These are phyloP conservation scores for Debaryomyces sp. DNA, from an alignment of 1,139 yeast species.

Conservation along the genomic window DNA sequence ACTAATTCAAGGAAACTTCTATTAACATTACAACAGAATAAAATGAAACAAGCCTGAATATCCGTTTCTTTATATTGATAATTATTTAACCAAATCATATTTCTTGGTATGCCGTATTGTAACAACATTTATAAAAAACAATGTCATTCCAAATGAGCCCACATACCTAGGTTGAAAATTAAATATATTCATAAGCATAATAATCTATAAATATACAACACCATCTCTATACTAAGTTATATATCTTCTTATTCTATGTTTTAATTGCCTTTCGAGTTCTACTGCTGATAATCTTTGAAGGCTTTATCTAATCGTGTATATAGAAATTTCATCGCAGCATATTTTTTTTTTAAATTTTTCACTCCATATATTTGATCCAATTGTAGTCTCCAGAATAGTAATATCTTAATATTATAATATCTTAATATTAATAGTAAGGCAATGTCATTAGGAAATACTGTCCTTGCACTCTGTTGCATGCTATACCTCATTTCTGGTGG, in stretches of 20 bases:
- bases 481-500: constrained; percentile 28
- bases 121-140: constrained; percentile 3
- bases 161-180: not conserved
- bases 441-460: constrained; percentile 11
- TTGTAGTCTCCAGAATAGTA: not conserved
- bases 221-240: not conserved
- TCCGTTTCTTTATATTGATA: constrained; percentile 1
- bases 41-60: not conserved
- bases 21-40: not conserved
- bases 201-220: not conserved
- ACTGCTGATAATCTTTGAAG: not conserved
- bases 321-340: constrained; percentile 10
- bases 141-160: not conserved
- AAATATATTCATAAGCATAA: not conserved
- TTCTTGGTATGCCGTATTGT: constrained; percentile 5
- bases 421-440: not conserved
- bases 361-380: not conserved
- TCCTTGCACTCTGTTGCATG: constrained; percentile 22
- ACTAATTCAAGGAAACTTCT: not conserved
- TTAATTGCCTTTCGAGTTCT: not conserved
- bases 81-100: not conserved
- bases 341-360: constrained; percentile 7
- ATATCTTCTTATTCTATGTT: not conserved
- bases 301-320: constrained; percentile 6
- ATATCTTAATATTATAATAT: not conserved